Evolutionary conservation across 352 stramenopile species (phyloP), one percentile per base, ranked within the genome.

Genomic region (Elongisporangium anandrum): DNA sequence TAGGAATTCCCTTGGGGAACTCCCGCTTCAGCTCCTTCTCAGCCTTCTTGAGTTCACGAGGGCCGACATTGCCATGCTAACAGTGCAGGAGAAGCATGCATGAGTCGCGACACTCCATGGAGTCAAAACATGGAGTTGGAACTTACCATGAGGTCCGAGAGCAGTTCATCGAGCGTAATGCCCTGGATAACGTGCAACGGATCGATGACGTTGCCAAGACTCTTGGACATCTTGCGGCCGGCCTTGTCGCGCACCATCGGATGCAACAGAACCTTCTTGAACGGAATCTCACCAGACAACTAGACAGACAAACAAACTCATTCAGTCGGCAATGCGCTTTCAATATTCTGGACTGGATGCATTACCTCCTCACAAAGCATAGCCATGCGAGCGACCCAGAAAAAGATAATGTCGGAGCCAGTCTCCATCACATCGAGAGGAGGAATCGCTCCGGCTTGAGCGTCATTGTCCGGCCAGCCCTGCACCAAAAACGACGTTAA

Each of bases 181-280:
- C 98, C 98, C 65, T 97, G 78, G 59, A 99, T 99, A 5, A 99
- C 89, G 70, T 99, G 95, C 34, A 99, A 78, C 17, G 98, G 98
- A 69, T 99, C 97, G 54, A 99, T 98, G 23, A 99, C 97, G 68
- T 99, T 99, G 55, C 98, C 98, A 16, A 99, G 81, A 59, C 94
- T 98, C 78, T 99, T 99, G 34, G 94, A 99, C 98, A 99, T 99
- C 74, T 99, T 99, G 23, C 97, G 85, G 15, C 97, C 97, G 65
- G 98, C 94, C 70, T 99, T 99, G 69, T 99, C 98, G 60, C 98
- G 88, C n/a, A 99, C 97, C 96, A 99, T 99, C 16, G 98, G 96
- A 73, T 99, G 98, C 49, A 99, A 73, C 58, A 99, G 97, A 23
- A 99, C 96, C 47, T 97, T 98, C 26, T 97, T 77, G 72, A 99